These are phyloP conservation scores for Torulaspora pretoriensis DNA, from an alignment of 1,139 yeast genomes.

Conservation along the genomic window DNA sequence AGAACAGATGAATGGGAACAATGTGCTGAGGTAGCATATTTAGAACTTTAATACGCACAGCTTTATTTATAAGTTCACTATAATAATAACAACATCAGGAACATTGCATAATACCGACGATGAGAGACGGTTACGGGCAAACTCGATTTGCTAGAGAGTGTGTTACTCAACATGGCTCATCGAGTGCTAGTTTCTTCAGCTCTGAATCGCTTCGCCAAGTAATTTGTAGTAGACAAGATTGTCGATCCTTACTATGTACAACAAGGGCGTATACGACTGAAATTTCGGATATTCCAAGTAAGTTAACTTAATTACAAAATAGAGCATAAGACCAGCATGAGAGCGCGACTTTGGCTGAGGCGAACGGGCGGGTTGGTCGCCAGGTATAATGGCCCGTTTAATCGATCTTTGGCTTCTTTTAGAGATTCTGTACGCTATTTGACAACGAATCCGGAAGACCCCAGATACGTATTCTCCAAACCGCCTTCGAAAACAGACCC, in stretches of 20 bases:
- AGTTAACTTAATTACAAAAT: not conserved
- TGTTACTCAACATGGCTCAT: too few species aligned
- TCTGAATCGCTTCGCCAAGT: not conserved
- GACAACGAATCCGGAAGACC: conserved; percentile 13
- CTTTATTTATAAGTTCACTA: conserved; percentile 7
- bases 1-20: conserved; percentile 1
- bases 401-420: not conserved
- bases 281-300: not conserved
- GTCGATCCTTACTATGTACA: not conserved
- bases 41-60: conserved; percentile 3
- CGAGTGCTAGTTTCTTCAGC: not conserved
- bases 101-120: not conserved
- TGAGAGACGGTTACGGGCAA: not conserved
- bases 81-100: conserved; percentile 4
- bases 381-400: not conserved
- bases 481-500: conserved; percentile 8
- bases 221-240: not conserved
- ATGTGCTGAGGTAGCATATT: conserved; percentile 3
- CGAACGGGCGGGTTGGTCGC: not conserved
- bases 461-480: conserved; percentile 16
- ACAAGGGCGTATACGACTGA: not conserved
- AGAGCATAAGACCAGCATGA: not conserved
- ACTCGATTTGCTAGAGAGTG: not conserved
- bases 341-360: not conserved
- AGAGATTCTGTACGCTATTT: conserved; percentile 6